Evolutionary conservation across 805 yeast species (phyloP).

Genomic region (Starmera pachycereana): DNA sequence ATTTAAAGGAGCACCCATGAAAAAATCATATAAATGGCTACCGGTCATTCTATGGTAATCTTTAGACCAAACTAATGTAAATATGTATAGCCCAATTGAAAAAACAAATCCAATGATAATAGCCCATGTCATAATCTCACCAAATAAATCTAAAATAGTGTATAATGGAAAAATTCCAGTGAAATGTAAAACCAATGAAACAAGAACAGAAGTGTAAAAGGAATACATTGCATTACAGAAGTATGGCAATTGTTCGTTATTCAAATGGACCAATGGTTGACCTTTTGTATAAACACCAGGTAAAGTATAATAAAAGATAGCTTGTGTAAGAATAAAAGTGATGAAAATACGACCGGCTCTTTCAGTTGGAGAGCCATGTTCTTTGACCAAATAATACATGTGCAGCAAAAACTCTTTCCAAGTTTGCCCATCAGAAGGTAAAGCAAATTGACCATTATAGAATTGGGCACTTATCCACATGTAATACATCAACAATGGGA

Average conservation of each 20-base stretch:
- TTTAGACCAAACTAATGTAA: conserved; percentile 51
- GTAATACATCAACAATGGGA: conserved; percentile 91
- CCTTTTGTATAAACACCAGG: conserved; percentile 97
- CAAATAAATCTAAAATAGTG: conserved; percentile 71
- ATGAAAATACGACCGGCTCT: conserved; percentile 65
- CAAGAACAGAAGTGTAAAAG: conserved; percentile 55
- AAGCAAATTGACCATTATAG: conserved; percentile 63
- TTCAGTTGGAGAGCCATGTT: conserved; percentile 47
- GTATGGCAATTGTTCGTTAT: conserved; percentile 77
- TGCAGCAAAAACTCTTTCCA: conserved; percentile 32
- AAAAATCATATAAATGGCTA: conserved; percentile 78
- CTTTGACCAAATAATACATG: conserved; percentile 33
- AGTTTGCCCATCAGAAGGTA: conserved; percentile 49
- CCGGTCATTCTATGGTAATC: conserved; percentile 92
- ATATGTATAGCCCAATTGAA: conserved; percentile 59
- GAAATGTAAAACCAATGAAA: conserved; percentile 56
- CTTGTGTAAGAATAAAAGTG: conserved; percentile 60
- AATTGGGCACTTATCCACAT: conserved; percentile 89
- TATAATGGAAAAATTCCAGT: conserved; percentile 67
- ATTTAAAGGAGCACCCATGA: conserved; percentile 96
- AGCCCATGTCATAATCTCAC: conserved; percentile 88
- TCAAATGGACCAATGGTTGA: conserved; percentile 77
- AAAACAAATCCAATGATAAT: conserved; percentile 67
- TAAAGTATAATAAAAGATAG: conserved; percentile 62
- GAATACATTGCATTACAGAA: conserved; percentile 88